phyloP scores from a whole-genome alignment of 139 green algal genomes.

The Asterochloris erici region DNA sequence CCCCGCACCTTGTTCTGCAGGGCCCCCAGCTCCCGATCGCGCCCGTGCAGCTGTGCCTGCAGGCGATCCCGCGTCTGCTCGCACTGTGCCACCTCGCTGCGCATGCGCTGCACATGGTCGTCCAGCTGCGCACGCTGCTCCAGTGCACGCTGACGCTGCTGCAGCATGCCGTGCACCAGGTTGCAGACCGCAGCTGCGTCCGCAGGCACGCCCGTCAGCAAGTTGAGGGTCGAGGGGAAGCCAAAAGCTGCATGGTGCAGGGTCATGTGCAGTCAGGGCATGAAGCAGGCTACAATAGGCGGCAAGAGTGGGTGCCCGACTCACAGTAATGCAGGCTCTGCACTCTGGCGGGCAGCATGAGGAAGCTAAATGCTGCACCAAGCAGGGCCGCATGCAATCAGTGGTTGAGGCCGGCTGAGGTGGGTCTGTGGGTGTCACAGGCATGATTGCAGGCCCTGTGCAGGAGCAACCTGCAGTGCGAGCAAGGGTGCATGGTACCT shows the following conservation, averaged over 20 bases:
- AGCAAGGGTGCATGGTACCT: neutral
- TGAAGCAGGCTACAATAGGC: neutral
- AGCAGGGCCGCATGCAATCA: too few species aligned
- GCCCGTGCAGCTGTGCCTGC: slow-evolving; percentile 25
- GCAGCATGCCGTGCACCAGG: slow-evolving; percentile 38
- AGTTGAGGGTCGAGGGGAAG: slow-evolving; percentile 30
- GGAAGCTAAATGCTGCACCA: too few species aligned
- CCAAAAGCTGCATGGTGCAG: slow-evolving; percentile 24
- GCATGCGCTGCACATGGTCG: slow-evolving; percentile 34
- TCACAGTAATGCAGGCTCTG: neutral
- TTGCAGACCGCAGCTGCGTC: slow-evolving; percentile 36
- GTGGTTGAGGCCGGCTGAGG: too few species aligned
- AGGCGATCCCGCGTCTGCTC: slow-evolving; percentile 30
- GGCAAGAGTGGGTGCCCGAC: neutral
- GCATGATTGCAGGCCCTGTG: neutral
- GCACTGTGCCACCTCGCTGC: slow-evolving; percentile 13
- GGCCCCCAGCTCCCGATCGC: slow-evolving; percentile 43
- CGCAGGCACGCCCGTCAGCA: slow-evolving; percentile 26
- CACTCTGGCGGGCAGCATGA: too few species aligned
- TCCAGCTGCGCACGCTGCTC: slow-evolving; percentile 6
- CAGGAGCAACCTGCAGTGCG: neutral
- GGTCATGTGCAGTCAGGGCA: too few species aligned
- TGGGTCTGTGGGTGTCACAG: too few species aligned
- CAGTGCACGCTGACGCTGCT: slow-evolving; percentile 37
- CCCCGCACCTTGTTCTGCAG: slow-evolving; percentile 32